Base-by-base conservation (phyloP, 345 rosid species). In the Syzygium jambos region DNA sequence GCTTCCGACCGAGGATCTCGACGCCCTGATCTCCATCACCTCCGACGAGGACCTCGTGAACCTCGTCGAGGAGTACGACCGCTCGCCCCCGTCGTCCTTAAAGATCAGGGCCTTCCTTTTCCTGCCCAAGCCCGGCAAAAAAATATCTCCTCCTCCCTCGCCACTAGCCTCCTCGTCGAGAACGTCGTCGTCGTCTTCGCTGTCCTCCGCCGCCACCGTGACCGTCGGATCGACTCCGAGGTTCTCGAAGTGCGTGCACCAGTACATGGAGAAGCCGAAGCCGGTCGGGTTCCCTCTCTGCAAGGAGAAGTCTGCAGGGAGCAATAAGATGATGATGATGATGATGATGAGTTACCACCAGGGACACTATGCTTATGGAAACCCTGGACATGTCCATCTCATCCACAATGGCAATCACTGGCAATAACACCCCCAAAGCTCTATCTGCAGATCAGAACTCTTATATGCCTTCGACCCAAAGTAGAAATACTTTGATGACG, bases 11-110 rank as follows among this genome's bases (percentile, higher is more conserved):
- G 98, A 95, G 83, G 99, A 97, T 90, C 93, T 97, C 4, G 99
- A 97, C 86, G 96, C 99, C 46, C 93, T 97, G 86, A 94, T 96
- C 34, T 93, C 96, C 51, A 89, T 97, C 80, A 92, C 96, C 86
- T 95, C 96, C 84, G 98, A 95, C 90, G 98, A 97, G 88, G 99
- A 97, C 90, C 93, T 97, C 23, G 91, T 90, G 29, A 96, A 95
- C 93, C 94, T 97, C 90, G 91, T 97, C 88, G 99, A 95, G 91
- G 99, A 96, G 90, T 97, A 97, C 87, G 98, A 95, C 89, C 92
- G 95, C 10, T 92, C 91, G 19, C 90, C 93, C 29, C 85, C 90
- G 6, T 61, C 93, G 86, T 90, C 91, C 52, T 78, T 93, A 88
- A 97, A 97, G 94, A 97, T 97, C 92, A 94, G 94, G 51, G 99